Percentiles rank a stretch among this genome's conserved stretches.
Evolutionary conservation across 208 protist species (phyloP).

Genomic region (Trypanosoma boissoni): DNA sequence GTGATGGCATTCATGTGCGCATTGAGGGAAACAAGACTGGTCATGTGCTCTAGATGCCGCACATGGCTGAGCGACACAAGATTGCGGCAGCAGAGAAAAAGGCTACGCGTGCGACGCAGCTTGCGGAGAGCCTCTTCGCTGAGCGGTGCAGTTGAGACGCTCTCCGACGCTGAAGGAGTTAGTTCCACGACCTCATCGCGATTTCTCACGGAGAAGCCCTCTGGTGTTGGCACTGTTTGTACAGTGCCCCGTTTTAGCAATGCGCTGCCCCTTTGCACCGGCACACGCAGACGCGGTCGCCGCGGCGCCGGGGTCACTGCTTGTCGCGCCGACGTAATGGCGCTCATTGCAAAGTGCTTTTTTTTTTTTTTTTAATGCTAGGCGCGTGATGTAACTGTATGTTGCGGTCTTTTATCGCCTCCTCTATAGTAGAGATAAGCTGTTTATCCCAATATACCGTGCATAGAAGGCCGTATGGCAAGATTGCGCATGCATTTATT

Average conservation of each 20-base stretch:
- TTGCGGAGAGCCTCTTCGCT: constrained; percentile 27
- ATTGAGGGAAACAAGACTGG: constrained; percentile 49
- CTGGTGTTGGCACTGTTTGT: not conserved
- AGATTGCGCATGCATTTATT: no score
- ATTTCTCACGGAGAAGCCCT: no score
- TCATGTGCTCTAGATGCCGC: constrained; percentile 51
- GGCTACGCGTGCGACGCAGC: constrained; percentile 40
- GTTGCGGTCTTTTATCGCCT: no score
- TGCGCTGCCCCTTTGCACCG: not conserved
- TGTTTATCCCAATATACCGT: no score
- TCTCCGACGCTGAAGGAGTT: not conserved
- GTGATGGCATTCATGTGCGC: constrained; percentile 81
- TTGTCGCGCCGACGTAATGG: not conserved
- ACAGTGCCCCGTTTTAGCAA: not conserved
- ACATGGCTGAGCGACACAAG: constrained; percentile 68
- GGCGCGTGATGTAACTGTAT: not conserved
- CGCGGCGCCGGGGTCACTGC: constrained; percentile 10
- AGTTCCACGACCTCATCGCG: no score
- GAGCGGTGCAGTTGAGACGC: constrained; percentile 8
- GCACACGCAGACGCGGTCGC: constrained; percentile 8
- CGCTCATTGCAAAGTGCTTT: constrained; percentile 2
- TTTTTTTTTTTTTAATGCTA: not conserved
- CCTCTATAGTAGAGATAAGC: no score
- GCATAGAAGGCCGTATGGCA: no score
- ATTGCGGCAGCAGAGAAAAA: constrained; percentile 66